A percentile compares a stretch with the other conserved stretches of the same genome.
Conservation (phyloP, 768 basidiomycete genomes). For the Boletus bicolor region DNA sequence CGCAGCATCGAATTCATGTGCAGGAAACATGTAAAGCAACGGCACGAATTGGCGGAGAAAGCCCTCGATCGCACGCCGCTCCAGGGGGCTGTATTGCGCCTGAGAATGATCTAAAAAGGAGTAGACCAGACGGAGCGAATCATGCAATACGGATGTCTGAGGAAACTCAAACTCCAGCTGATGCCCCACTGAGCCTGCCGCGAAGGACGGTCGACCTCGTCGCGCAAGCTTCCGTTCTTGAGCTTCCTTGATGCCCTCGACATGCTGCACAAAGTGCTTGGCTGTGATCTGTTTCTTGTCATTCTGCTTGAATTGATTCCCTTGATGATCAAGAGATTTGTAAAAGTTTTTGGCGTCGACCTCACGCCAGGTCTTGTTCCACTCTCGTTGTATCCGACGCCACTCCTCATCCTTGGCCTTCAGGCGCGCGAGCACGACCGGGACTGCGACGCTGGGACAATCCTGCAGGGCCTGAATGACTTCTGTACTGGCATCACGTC, state of each 20-base stretch:
- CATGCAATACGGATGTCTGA: slow-evolving; percentile 79
- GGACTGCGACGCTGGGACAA: slow-evolving; percentile 84
- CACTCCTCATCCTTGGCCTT: slow-evolving; percentile 97
- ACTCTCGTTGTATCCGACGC: slow-evolving; percentile 90
- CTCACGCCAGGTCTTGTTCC: slow-evolving; percentile 96
- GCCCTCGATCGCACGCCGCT: slow-evolving; percentile 79
- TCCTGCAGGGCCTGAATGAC: slow-evolving; percentile 88
- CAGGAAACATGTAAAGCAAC: slow-evolving; percentile 67
- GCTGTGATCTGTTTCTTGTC: slow-evolving; percentile 92
- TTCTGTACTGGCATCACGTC: slow-evolving; percentile 70
- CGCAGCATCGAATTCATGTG: slow-evolving; percentile 62
- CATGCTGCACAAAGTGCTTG: slow-evolving; percentile 77
- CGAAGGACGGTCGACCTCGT: slow-evolving; percentile 35
- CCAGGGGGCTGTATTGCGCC: slow-evolving; percentile 66
- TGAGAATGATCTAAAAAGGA: slow-evolving; percentile 88
- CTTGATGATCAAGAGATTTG: slow-evolving; percentile 96
- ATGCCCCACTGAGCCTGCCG: slow-evolving; percentile 49
- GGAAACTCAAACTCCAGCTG: slow-evolving; percentile 80
- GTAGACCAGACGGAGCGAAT: slow-evolving; percentile 86
- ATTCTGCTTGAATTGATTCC: slow-evolving; percentile 89
- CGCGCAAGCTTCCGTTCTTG: slow-evolving; percentile 44
- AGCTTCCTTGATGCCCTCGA: slow-evolving; percentile 63
- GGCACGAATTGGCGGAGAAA: slow-evolving; percentile 87
- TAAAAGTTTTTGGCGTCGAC: slow-evolving; percentile 97
- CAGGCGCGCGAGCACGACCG: slow-evolving; percentile 84